Conservation (phyloP, 768 basidiomycete genomes). For the Stropharia rugosoannulata region DNA sequence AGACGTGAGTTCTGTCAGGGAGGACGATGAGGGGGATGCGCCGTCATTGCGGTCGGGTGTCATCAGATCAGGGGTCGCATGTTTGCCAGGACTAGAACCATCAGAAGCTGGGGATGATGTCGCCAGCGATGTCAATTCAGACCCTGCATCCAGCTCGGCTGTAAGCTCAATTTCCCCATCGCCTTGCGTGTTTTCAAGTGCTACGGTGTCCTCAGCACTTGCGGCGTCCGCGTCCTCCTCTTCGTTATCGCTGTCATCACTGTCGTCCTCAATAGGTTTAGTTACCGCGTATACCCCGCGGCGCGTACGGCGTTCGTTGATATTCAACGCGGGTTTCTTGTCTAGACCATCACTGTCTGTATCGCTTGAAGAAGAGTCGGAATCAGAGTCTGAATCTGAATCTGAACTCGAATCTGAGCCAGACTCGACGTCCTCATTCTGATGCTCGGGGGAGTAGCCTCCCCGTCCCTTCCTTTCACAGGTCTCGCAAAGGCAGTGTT, state of each 20-base stretch:
- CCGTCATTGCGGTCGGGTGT: constrained; percentile 32
- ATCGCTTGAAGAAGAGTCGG: constrained; percentile 37
- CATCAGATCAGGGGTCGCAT: constrained; percentile 25
- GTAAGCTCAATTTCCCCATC: constrained; percentile 57
- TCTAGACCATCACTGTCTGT: constrained; percentile 41
- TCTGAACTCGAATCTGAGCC: constrained; percentile 46
- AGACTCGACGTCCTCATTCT: constrained; percentile 36
- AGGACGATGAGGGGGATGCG: constrained; percentile 30
- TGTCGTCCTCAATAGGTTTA: constrained; percentile 55
- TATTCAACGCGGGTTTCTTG: constrained; percentile 43
- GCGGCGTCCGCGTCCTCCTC: no score
- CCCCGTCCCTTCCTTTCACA: constrained; percentile 77
- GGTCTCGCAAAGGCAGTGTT: constrained; percentile 77
- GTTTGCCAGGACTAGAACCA: constrained; percentile 27
- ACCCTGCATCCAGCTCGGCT: constrained; percentile 46
- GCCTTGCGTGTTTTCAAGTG: constrained; percentile 45
- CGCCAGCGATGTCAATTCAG: constrained; percentile 43
- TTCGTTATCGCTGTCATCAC: constrained; percentile 58
- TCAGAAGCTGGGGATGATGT: constrained; percentile 34
- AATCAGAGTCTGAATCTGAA: constrained; percentile 51
- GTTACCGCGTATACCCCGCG: constrained; percentile 79
- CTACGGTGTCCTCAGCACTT: constrained; percentile 40
- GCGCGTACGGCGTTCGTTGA: constrained; percentile 79
- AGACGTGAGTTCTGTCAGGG: constrained; percentile 42
- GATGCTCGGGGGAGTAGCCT: constrained; percentile 65